Evolutionary conservation across 345 rosid genomes (phyloP).

Genomic region (Corchorus olitorius): DNA sequence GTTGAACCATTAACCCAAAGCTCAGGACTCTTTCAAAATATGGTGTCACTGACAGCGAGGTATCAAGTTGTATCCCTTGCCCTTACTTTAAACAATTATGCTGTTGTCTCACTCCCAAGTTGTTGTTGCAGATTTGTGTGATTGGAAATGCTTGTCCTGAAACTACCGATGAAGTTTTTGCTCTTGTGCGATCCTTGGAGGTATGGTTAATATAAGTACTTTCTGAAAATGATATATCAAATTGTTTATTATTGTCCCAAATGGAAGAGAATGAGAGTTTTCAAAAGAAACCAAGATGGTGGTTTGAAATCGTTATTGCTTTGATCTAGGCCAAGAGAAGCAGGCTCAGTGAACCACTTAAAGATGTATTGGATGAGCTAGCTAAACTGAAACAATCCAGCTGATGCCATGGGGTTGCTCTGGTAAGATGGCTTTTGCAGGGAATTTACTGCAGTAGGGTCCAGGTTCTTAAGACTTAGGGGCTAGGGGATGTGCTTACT

Average conservation of each 20-base stretch:
- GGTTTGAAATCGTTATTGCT: not conserved
- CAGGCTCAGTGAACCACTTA: conserved; percentile 14
- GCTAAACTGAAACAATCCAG: conserved; percentile 13
- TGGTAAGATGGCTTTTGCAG: conserved; percentile 12
- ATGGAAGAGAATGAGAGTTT: not conserved
- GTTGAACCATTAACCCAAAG: conserved; percentile 45
- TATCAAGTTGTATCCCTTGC: conserved; percentile 33
- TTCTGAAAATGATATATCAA: not conserved
- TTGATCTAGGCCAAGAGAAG: conserved; percentile 10
- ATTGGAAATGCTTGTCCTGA: conserved; percentile 84
- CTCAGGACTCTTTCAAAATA: conserved; percentile 52
- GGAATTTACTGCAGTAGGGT: not conserved
- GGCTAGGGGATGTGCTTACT: not conserved
- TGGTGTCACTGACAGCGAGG: conserved; percentile 83
- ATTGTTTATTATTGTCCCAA: not conserved
- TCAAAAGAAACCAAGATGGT: not conserved
- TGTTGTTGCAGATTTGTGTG: conserved; percentile 63
- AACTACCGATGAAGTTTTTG: conserved; percentile 70
- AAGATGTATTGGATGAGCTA: conserved; percentile 18
- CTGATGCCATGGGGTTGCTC: not conserved
- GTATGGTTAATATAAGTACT: conserved; percentile 32
- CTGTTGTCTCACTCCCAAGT: conserved; percentile 21
- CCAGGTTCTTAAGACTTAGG: not conserved
- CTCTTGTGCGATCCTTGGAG: conserved; percentile 79
- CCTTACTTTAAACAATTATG: conserved; percentile 13